Evolutionary conservation across 306 rosid genomes (phyloP), one percentile per base, ranked within the genome.

Genomic region (Begonia loranthoides): DNA sequence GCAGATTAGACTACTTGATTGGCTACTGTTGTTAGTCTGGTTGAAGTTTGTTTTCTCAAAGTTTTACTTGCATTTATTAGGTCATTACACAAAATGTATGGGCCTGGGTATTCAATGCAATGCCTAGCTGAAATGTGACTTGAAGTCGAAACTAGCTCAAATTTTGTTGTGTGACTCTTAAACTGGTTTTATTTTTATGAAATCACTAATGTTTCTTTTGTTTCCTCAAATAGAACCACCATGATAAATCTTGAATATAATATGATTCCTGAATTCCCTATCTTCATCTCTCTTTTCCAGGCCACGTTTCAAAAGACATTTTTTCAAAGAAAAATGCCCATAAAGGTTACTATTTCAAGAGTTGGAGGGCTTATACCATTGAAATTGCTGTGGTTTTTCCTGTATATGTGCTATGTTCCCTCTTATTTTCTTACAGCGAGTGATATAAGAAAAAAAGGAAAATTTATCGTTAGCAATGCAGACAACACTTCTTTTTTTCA

Each of bases 351-450:
- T 56, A 19, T 51, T 54, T 70, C 56, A 82, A 63, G 73, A 65
- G 55, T 52, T 69, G 72, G 69, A 65, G 49, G 51, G 69, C 71
- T 53, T 74, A 73, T 78, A 52, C 80, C 66, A 76, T 71, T 58
- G 36, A 78, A 54, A 15, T 82, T 65, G 50, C 71, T 46, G 41
- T 78, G 52, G 95, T 82, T 71, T 74, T 74, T 78, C 64, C 85
- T 49, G 61, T 78, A 60, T 68, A 79, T 15, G 73, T 78, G 56
- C 59, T 82, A 58, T 95, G 95, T n/a, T 68, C 67, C 56, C 43
- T 82, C 66, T 68, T 78, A 52, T n/a, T 63, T 72, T 60, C 60
- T 67, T 60, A 79, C 95, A 9, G 92, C 79, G 76, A 76, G 95
- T 85, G n/a, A 59, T 67, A 50, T 17, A 2, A 13, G n/a, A 22